Conservation (phyloP, 1,139 yeast genomes). For the Geotrichum siamense region DNA sequence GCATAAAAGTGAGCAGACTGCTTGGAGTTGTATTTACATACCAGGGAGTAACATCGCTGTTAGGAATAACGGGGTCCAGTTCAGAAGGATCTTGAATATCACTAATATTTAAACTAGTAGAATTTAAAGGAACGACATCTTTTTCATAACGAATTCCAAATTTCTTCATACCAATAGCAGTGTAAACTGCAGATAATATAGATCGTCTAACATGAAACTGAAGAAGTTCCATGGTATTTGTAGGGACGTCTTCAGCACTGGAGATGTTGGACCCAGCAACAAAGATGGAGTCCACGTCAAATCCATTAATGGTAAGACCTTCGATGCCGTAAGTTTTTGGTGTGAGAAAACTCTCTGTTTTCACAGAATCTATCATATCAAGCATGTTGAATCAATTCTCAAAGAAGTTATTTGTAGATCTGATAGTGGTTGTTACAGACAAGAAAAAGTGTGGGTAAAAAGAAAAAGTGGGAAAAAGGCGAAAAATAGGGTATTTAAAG, state of each 20-base stretch:
- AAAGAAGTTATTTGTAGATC: too few species aligned
- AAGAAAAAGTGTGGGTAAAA: too few species aligned
- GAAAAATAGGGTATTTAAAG: too few species aligned
- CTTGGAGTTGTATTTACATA: conserved; percentile 2
- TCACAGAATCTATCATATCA: conserved; percentile 3
- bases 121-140: background rate
- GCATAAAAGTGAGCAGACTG: background rate
- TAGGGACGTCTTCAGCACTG: conserved; percentile 17
- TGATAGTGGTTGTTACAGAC: too few species aligned
- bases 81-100: conserved; percentile 5
- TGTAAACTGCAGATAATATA: conserved; percentile 13
- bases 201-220: conserved; percentile 24
- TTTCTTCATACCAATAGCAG: conserved; percentile 5
- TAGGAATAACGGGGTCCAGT: background rate
- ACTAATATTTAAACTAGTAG: background rate
- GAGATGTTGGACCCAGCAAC: conserved; percentile 27
- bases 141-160: conserved; percentile 2
- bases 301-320: conserved; percentile 24
- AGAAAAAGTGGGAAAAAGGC: too few species aligned
- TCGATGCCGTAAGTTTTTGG: conserved; percentile 26
- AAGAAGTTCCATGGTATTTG: conserved; percentile 23
- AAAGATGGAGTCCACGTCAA: conserved; percentile 25
- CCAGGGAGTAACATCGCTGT: conserved; percentile 5
- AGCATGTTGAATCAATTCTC: background rate
- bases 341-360: conserved; percentile 15